Evolutionary conservation across 1,284 basidiomycete species (phyloP), one percentile per base, ranked within the genome.

Genomic region (Irpex sp.): DNA sequence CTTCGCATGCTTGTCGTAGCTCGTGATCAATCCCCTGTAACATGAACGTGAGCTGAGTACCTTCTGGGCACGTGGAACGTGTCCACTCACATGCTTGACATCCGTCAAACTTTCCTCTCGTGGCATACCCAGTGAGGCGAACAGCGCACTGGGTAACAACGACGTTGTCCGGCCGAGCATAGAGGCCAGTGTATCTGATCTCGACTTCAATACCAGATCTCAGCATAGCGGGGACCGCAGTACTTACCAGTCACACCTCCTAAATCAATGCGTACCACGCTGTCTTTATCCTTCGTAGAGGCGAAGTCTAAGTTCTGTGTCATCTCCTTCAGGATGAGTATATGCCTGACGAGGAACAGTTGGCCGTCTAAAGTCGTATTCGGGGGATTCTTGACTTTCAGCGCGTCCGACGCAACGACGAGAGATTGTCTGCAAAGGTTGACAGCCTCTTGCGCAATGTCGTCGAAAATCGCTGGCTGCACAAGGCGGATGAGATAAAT

Each of bases 271-370:
- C 70, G 68, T 47, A 71, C 69, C 61, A 68, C 71, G 4, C 72
- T 71, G 60, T 81, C 78, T 61, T 75, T 77, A 36, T 55, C 53
- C n/a, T 55, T 55, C n/a, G 53, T 55, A 13, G 53, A 55, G 35
- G 78, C 84, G 46, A 93, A 76, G 65, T 94, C 92, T 59, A 97
- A 77, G 64, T 86, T 89, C 43, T 87, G 82, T 4, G 89, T 83
- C 71, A 97, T 88, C 76, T 98, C 95, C 74, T 97, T 97, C 65
- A 97, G 74, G 47, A 97, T 90, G 59, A 97, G 77, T n/a, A 97
- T 75, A 77, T 98, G 95, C 55, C 94, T 84, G 17, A 95, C 88
- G 49, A 95, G 83, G 80, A 97, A 97, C 13, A 97, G 78, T 36
- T 88, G 82, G 0, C 86, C 88, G 68, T 97, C 94, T 7, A 92